Evolutionary conservation across 495 filamentous ascomycete genomes (phyloP).

Genomic region (Neurospora discreta): DNA sequence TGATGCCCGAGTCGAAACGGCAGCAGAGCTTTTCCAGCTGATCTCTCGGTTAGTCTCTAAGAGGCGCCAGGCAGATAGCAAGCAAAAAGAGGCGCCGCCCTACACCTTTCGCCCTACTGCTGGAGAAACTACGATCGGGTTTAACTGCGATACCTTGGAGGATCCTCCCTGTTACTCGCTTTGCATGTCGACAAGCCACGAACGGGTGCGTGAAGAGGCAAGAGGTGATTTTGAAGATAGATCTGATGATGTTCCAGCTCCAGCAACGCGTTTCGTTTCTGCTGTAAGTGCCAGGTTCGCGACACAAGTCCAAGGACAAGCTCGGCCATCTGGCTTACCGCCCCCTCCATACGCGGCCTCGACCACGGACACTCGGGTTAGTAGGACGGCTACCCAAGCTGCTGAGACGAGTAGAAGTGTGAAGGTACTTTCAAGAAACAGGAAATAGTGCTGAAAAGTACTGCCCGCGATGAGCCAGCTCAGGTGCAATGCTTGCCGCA

Average conservation of each 20-base stretch:
- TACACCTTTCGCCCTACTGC: not conserved
- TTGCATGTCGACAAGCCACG: not conserved
- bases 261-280: not conserved
- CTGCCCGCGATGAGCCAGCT: too few species aligned
- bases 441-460: too few species aligned
- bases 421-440: too few species aligned
- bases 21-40: not conserved
- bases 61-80: not conserved
- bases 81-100: not conserved
- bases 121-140: not conserved
- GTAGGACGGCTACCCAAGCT: not conserved
- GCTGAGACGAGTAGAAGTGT: not conserved
- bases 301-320: not conserved
- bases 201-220: not conserved
- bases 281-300: not conserved
- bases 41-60: not conserved
- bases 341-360: not conserved
- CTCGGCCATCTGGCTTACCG: not conserved
- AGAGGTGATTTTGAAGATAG: not conserved
- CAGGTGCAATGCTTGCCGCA: too few species aligned
- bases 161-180: not conserved
- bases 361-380: too few species aligned
- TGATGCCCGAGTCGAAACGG: not conserved
- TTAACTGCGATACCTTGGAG: not conserved
- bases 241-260: not conserved